Conservation (phyloP, 345 rosid species). For the Schrenkiella parvula region DNA sequence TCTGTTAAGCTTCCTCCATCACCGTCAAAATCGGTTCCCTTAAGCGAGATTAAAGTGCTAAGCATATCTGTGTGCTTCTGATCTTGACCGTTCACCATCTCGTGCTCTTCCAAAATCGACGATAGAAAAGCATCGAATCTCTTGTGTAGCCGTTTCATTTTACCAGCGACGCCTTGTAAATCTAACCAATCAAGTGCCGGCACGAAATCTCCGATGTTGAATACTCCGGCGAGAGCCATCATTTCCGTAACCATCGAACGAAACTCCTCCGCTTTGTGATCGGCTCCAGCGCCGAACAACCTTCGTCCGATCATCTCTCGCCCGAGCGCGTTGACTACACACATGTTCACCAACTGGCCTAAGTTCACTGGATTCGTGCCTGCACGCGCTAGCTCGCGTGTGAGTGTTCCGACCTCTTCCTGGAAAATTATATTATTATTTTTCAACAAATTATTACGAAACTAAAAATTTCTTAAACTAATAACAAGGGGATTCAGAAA, state of each 20-base stretch:
- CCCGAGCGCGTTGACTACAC: slow-evolving; percentile 71
- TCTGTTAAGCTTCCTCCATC: slow-evolving; percentile 59
- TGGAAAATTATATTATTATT: no score
- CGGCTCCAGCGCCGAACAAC: slow-evolving; percentile 55
- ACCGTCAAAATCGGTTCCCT: slow-evolving; percentile 41
- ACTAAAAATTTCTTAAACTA: no score
- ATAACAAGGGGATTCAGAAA: no score
- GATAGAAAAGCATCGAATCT: slow-evolving; percentile 66
- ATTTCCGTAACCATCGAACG: slow-evolving; percentile 86
- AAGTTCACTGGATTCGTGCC: slow-evolving; percentile 40
- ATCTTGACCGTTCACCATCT: slow-evolving; percentile 21
- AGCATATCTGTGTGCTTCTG: slow-evolving; percentile 45
- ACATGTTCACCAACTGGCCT: slow-evolving; percentile 60
- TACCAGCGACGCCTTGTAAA: slow-evolving; percentile 71
- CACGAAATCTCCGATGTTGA: slow-evolving; percentile 81
- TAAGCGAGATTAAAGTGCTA: slow-evolving; percentile 57
- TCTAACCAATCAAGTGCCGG: slow-evolving; percentile 81
- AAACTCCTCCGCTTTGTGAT: slow-evolving; percentile 75
- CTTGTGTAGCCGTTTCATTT: slow-evolving; percentile 84
- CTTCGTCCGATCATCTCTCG: slow-evolving; percentile 74
- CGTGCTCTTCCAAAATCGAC: slow-evolving; percentile 61
- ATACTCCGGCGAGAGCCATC: slow-evolving; percentile 77
- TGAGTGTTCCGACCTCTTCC: slow-evolving; percentile 54
- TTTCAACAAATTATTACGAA: no score
- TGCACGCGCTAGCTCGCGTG: slow-evolving; percentile 40